These are phyloP conservation scores for Aspergillus candidus DNA, from an alignment of 2,329 filamentous ascomycete species.

Conservation along the genomic window DNA sequence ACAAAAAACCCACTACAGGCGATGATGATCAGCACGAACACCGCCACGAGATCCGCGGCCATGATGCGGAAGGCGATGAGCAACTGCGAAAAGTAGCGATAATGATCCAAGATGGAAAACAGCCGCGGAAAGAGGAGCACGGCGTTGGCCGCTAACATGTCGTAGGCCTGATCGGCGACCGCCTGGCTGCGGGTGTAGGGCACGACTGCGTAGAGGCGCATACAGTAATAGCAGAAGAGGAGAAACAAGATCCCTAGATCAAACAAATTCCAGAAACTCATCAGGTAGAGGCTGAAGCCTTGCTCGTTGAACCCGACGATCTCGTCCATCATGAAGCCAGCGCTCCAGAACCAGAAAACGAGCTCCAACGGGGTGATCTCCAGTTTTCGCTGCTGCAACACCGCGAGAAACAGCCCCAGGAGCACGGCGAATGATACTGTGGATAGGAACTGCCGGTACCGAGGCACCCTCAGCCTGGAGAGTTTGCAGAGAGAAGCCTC, in stretches of 20 bases:
- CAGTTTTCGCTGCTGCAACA: slow-evolving; percentile 67
- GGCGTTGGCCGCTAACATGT: slow-evolving; percentile 86
- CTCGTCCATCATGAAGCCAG: slow-evolving; percentile 94
- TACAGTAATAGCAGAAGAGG: slow-evolving; percentile 81
- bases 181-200: slow-evolving; percentile 62
- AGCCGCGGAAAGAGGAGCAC: slow-evolving; percentile 84
- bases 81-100: slow-evolving; percentile 91
- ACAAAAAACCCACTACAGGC: slow-evolving; percentile 93
- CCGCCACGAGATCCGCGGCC: slow-evolving; percentile 80
- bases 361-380: slow-evolving; percentile 80
- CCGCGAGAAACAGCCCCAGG: slow-evolving; percentile 77
- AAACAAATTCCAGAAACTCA: slow-evolving; percentile 97
- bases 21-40: slow-evolving; percentile 77
- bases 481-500: slow-evolving; percentile 89
- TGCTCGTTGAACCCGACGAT: slow-evolving; percentile 95
- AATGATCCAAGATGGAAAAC: slow-evolving; percentile 90
- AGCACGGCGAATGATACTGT: slow-evolving; percentile 81
- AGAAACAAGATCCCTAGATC: slow-evolving; percentile 83
- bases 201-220: slow-evolving; percentile 80
- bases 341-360: slow-evolving; percentile 96
- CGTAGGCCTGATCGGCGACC: slow-evolving; percentile 81
- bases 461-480: slow-evolving; percentile 80
- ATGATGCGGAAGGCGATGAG: slow-evolving; percentile 92
- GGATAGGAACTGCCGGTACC: slow-evolving; percentile 85
- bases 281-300: slow-evolving; percentile 91